These are phyloP conservation scores for Schizochytrium sp. DNA, from an alignment of 108 stramenopile species.

Conservation along the genomic window DNA sequence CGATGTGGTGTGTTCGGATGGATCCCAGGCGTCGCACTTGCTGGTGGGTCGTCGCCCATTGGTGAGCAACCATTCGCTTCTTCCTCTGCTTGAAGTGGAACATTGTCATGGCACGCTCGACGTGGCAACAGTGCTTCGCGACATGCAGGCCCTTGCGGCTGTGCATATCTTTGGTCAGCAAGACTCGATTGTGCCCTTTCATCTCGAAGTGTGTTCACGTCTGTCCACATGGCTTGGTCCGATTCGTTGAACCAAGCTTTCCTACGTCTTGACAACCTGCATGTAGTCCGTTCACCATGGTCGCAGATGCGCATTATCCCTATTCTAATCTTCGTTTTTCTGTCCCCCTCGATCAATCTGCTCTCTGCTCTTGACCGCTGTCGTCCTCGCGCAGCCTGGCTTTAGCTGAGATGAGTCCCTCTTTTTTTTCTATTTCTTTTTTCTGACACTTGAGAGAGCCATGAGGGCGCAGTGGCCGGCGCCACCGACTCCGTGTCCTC, in stretches of 20 bases:
- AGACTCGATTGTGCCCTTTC: neutral
- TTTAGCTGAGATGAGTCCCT: too few relatives aligned
- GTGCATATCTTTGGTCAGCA: neutral
- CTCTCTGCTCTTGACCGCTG: too few relatives aligned
- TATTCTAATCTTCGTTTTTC: too few relatives aligned
- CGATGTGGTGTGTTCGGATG: neutral
- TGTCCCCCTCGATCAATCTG: too few relatives aligned
- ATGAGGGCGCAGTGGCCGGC: too few relatives aligned
- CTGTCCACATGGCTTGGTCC: neutral
- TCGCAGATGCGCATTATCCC: too few relatives aligned
- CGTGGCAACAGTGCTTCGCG: neutral
- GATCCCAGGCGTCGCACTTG: neutral
- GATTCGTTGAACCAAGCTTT: neutral
- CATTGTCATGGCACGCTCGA: neutral
- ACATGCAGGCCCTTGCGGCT: neutral
- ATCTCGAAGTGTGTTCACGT: neutral
- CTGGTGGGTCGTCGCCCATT: neutral
- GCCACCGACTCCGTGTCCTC: too few relatives aligned
- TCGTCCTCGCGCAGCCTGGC: too few relatives aligned
- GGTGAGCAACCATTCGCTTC: neutral
- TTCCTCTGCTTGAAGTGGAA: neutral
- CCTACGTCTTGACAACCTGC: too few relatives aligned
- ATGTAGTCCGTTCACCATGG: too few relatives aligned
- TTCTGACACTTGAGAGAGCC: too few relatives aligned
- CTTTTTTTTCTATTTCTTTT: too few relatives aligned